Evolutionary conservation across 2,329 filamentous ascomycete genomes (phyloP).

Genomic region (Alternaria ethzedia): DNA sequence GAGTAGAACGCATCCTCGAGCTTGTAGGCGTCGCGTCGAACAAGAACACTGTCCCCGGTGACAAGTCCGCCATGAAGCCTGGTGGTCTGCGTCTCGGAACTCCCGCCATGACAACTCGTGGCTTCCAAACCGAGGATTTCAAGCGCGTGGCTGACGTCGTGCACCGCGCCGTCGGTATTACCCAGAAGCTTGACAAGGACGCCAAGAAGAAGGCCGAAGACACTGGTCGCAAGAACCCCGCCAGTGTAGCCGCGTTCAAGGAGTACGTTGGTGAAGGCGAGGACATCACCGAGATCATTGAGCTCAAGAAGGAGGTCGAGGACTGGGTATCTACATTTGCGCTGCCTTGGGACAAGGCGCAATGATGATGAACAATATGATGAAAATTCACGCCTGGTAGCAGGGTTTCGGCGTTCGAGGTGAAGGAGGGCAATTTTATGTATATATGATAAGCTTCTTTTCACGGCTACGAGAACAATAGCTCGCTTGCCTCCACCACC

Average conservation of each 20-base stretch:
- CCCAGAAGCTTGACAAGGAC: constrained; percentile 49
- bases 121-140: constrained; percentile 92
- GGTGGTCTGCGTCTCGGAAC: constrained; percentile 95
- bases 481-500: constrained; percentile 4
- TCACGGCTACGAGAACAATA: constrained; percentile 9
- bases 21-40: constrained; percentile 99
- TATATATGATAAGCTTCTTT: constrained; percentile 18
- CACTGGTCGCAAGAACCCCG: constrained; percentile 47
- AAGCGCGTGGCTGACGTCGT: constrained; percentile 63
- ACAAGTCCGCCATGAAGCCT: constrained; percentile 95
- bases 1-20: constrained; percentile 94
- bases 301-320: constrained; percentile 50
- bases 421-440: constrained; percentile 20
- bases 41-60: constrained; percentile 98
- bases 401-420: constrained; percentile 23
- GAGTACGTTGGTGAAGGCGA: constrained; percentile 51
- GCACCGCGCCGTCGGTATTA: constrained; percentile 51
- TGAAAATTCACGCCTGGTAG: constrained; percentile 13
- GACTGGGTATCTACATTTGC: constrained; percentile 53
- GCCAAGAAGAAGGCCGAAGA: constrained; percentile 48
- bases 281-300: constrained; percentile 50
- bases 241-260: constrained; percentile 49
- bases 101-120: constrained; percentile 95
- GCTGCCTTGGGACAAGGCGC: constrained; percentile 48
- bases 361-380: constrained; percentile 17